Evolutionary conservation across 2,329 filamentous ascomycete genomes (phyloP), one percentile per base, ranked within the genome.

Genomic region (Diplodia intermedia): DNA sequence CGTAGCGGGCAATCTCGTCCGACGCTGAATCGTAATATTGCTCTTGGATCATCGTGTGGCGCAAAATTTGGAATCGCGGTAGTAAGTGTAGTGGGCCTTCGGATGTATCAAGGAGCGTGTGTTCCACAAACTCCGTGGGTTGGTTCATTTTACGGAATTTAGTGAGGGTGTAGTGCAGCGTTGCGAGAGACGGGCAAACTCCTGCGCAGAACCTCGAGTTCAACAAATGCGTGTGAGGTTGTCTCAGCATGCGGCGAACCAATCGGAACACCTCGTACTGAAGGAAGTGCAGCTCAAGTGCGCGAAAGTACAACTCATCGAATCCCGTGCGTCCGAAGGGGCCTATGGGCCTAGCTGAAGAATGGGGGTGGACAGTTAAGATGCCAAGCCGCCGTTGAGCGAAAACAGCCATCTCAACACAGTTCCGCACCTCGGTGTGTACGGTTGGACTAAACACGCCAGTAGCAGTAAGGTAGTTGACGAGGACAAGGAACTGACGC

Each of bases 251-350:
- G 26, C 40, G 18, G 52, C 62, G 62, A 7, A 66, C 23, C 7
- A 43, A 26, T n/a, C 62, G 50, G 36, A 66, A 66, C 3, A 55
- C 50, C 52, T 66, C 62, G 31, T 47, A 66, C 40, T 56, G 62
- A 31, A 53, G 23, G 9, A 55, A 43, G 1, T 56, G 36, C 4
- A 31, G 36, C n/a, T 66, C 62, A 8, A 66, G 50, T 15, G 36
- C 33, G 4, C n/a, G 50, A 26, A 47, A 66, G n/a, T 66, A 66
- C 4, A 55, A 12, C 11, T 66, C 62, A 23, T 31, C 15, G 14
- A 4, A 4, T 31, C n/a, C 12, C 12, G 31, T 18, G 20, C 3
- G 43, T 40, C n/a, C 29, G 5, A 23, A 15, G 15, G 15, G 38
- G 2, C 11, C 31, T n/a, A n/a, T 18, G 5, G 31, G 55, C 5